phyloP scores from a whole-genome alignment of 2,329 filamentous ascomycete species.

The Thelonectria blattea region DNA sequence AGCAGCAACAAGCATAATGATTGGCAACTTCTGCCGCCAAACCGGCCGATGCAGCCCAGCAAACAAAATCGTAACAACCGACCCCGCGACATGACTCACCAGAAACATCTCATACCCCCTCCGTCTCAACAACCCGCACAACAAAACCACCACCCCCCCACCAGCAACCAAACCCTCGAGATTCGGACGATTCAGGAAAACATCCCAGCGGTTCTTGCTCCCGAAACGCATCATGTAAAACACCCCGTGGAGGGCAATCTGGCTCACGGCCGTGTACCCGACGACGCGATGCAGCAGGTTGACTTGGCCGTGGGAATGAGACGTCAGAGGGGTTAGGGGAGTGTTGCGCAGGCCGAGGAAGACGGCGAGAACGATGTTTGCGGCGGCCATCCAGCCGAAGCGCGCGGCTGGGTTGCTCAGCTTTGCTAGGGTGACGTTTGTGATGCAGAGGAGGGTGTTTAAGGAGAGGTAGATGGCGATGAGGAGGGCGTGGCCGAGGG shows the following conservation, averaged over 20 bases:
- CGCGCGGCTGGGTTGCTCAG: conserved; percentile 25
- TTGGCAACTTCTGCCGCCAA: conserved; percentile 45
- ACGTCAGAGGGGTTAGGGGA: conserved; percentile 44
- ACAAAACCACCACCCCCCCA: conserved; percentile 46
- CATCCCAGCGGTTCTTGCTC: conserved; percentile 14
- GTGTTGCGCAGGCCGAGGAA: conserved; percentile 58
- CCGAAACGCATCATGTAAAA: conserved; percentile 44
- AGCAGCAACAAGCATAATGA: conserved; percentile 47
- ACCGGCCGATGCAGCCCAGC: conserved; percentile 52
- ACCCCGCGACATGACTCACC: conserved; percentile 50
- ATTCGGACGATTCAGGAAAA: conserved; percentile 17
- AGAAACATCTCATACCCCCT: conserved; percentile 57
- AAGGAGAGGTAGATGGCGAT: conserved; percentile 1
- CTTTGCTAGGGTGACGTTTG: not conserved
- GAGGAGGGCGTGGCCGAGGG: conserved; percentile 11
- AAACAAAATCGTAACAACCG: conserved; percentile 48
- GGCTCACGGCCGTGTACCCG: conserved; percentile 50
- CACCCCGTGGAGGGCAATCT: conserved; percentile 45
- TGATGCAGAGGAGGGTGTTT: not conserved
- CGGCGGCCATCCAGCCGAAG: conserved; percentile 47
- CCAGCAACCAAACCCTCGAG: conserved; percentile 36
- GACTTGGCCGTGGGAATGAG: conserved; percentile 49
- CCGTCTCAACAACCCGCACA: conserved; percentile 42
- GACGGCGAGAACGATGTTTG: conserved; percentile 48
- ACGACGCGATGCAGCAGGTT: conserved; percentile 54